These are phyloP conservation scores for Dictyostelium firmibasis DNA, from an alignment of 78 protist genomes.

Conservation along the genomic window DNA sequence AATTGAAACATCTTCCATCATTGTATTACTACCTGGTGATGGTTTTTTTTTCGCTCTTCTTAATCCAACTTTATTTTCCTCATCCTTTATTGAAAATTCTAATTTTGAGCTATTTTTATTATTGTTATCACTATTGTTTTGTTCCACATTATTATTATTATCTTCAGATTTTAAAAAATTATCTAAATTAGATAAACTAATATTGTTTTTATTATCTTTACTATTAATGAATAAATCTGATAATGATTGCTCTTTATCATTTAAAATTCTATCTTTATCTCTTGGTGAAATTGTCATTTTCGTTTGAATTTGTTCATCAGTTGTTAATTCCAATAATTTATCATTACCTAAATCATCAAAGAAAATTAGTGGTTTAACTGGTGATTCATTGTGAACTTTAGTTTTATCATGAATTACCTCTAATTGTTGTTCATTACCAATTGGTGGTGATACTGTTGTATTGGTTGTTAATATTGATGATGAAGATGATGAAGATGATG, in stretches of 20 bases:
- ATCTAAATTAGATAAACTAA: background rate
- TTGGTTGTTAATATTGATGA: background rate
- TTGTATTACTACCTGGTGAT: constrained; percentile 17
- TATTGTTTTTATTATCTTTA: background rate
- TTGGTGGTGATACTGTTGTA: background rate
- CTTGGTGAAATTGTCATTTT: background rate
- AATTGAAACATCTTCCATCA: constrained; percentile 79
- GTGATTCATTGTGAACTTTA: background rate
- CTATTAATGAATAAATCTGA: background rate
- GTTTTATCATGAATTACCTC: background rate
- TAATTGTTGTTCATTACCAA: background rate
- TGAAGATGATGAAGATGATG: background rate
- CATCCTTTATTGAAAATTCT: constrained; percentile 37
- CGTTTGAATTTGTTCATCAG: background rate
- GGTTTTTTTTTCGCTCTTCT: constrained; percentile 77
- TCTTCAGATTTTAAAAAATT: background rate
- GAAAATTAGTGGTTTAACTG: background rate
- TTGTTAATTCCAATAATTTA: background rate
- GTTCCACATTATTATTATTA: background rate
- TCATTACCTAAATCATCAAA: background rate
- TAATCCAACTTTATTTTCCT: constrained; percentile 63
- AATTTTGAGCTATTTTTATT: background rate
- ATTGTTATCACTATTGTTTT: background rate
- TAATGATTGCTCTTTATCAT: constrained; percentile 5
- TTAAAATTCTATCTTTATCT: background rate